A percentile compares a stretch with the other conserved stretches of the same genome.
These are phyloP conservation scores for Mortierella sp. DNA, from an alignment of 371 early-diverging fungal species.

Conservation along the genomic window DNA sequence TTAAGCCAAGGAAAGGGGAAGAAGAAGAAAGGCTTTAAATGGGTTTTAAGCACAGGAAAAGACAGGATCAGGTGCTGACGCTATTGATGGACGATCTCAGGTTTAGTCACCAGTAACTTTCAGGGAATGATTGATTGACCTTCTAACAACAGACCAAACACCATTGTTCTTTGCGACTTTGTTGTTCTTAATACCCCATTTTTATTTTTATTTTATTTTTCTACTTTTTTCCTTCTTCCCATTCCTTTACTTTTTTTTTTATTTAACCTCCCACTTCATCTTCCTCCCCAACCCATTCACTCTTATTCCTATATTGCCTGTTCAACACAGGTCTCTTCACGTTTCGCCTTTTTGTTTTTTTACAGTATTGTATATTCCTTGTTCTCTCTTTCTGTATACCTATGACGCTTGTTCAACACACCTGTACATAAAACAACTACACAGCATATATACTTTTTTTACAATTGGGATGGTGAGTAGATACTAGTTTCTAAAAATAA, in stretches of 20 bases:
- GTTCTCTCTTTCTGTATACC: conserved; percentile 25
- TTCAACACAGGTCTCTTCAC: conserved; percentile 45
- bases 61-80: not conserved
- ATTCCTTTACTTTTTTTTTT: conserved; percentile 1
- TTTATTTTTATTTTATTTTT: too few relatives aligned
- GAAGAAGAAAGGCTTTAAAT: not conserved
- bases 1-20: too few relatives aligned
- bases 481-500: not conserved
- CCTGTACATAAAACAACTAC: conserved; percentile 28
- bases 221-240: not conserved
- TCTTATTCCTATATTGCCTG: conserved; percentile 26
- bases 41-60: not conserved
- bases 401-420: conserved; percentile 56
- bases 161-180: too few relatives aligned
- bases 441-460: not conserved
- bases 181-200: not conserved
- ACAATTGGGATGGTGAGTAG: too few relatives aligned
- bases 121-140: too few relatives aligned
- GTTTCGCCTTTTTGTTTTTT: conserved; percentile 11
- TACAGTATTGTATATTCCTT: conserved; percentile 25
- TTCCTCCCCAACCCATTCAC: not conserved
- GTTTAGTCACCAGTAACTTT: too few relatives aligned
- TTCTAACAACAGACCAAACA: too few relatives aligned
- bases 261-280: not conserved
- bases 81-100: too few relatives aligned